These are phyloP conservation scores for Kuraishia capsulata DNA, from an alignment of 805 yeast genomes.

Conservation along the genomic window DNA sequence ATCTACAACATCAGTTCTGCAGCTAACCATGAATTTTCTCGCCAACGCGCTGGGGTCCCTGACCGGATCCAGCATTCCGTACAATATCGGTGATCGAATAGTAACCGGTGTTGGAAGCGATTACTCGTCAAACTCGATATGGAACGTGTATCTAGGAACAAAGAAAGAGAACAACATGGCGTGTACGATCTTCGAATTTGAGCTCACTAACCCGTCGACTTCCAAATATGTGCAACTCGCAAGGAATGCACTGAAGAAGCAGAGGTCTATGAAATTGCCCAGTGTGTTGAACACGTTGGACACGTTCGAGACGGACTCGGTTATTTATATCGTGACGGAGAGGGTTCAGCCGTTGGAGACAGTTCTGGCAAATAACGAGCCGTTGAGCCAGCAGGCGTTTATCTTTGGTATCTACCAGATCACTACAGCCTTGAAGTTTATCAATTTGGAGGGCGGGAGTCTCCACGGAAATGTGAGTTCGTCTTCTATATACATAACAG, in stretches of 20 bases:
- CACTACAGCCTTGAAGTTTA: conserved; percentile 42
- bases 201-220: conserved; percentile 28
- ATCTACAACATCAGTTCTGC: too few relatives aligned
- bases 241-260: conserved; percentile 32
- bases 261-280: conserved; percentile 53
- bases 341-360: conserved; percentile 43
- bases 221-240: conserved; percentile 26
- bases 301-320: conserved; percentile 50
- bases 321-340: conserved; percentile 59
- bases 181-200: conserved; percentile 62
- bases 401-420: conserved; percentile 50
- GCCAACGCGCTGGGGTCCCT: conserved; percentile 50
- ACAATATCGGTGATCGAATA: conserved; percentile 37
- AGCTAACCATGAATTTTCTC: conserved; percentile 68
- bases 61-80: conserved; percentile 52
- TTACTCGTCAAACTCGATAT: conserved; percentile 33
- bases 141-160: conserved; percentile 58
- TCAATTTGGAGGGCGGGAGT: conserved; percentile 48
- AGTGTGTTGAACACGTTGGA: conserved; percentile 59
- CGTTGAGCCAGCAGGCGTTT: conserved; percentile 25
- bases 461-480: conserved; percentile 55
- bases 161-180: conserved; percentile 38
- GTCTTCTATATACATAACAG: conserved; percentile 55
- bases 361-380: conserved; percentile 12
- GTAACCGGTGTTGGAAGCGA: conserved; percentile 13